Percentiles rank a stretch among this genome's conserved stretches.
These are phyloP conservation scores for Colletotrichum truncatum DNA, from an alignment of 2,329 filamentous ascomycete genomes.

Conservation along the genomic window DNA sequence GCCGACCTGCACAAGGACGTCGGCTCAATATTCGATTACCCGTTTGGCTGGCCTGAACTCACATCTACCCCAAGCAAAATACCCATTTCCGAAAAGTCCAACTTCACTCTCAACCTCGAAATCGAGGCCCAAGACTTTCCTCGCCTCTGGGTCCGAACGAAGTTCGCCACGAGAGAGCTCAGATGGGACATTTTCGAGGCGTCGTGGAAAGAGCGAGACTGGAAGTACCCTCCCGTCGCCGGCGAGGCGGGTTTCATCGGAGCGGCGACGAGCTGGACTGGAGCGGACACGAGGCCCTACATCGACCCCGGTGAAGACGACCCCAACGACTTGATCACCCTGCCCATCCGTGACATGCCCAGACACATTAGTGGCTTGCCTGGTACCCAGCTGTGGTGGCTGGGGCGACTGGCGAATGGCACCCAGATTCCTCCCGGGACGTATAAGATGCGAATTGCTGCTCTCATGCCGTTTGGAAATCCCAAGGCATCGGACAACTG, in stretches of 20 bases:
- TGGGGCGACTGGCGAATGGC: slow-evolving; percentile 52
- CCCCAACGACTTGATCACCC: slow-evolving; percentile 47
- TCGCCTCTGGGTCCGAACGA: slow-evolving; percentile 31
- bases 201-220: slow-evolving; percentile 48
- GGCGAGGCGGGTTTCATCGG: slow-evolving; percentile 52
- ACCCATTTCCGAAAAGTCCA: slow-evolving; percentile 32
- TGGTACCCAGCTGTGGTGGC: slow-evolving; percentile 48
- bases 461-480: slow-evolving; percentile 18
- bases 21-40: slow-evolving; percentile 24
- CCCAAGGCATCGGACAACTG: slow-evolving; percentile 23
- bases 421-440: slow-evolving; percentile 49
- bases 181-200: slow-evolving; percentile 48
- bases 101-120: slow-evolving; percentile 39
- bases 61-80: slow-evolving; percentile 11
- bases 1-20: slow-evolving; percentile 18
- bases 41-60: slow-evolving; percentile 14
- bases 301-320: slow-evolving; percentile 46
- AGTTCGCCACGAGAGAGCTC: slow-evolving; percentile 37
- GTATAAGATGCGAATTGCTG: slow-evolving; percentile 39
- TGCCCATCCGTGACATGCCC: slow-evolving; percentile 45
- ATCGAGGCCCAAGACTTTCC: slow-evolving; percentile 37
- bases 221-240: slow-evolving; percentile 50
- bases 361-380: slow-evolving; percentile 37
- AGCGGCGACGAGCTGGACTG: slow-evolving; percentile 49
- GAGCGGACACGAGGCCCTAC: slow-evolving; percentile 42